Percentiles rank a stretch among this genome's conserved stretches.
Conservation (phyloP, 78 protist genomes). For the Emiliania huxleyi region DNA sequence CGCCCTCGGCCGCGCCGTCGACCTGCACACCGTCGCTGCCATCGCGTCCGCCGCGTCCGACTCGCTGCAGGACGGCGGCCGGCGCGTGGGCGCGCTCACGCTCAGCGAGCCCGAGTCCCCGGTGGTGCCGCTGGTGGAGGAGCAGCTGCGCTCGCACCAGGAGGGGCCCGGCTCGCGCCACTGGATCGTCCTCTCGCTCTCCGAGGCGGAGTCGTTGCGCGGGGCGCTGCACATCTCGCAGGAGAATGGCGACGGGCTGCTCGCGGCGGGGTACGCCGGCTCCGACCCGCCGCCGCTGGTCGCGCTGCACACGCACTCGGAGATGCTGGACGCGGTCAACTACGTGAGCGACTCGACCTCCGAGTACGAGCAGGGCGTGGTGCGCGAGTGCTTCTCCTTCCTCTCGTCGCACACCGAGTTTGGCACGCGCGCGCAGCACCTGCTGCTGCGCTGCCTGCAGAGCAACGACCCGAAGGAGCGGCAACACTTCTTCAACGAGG, state of each 20-base stretch:
- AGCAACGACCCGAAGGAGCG: background rate
- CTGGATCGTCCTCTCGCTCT: constrained; percentile 57
- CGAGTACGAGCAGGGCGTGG: background rate
- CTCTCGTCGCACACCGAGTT: background rate
- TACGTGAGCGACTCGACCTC: background rate
- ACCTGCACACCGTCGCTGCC: background rate
- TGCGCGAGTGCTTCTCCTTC: constrained; percentile 1
- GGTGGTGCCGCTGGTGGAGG: background rate
- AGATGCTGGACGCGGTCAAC: background rate
- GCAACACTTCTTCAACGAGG: constrained; percentile 20
- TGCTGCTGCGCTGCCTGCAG: constrained; percentile 50
- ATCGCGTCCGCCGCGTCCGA: background rate
- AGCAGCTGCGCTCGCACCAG: background rate
- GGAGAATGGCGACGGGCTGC: background rate
- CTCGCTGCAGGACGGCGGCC: background rate
- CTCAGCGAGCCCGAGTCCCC: background rate
- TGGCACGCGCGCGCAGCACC: background rate
- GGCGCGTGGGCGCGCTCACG: background rate
- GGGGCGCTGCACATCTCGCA: constrained; percentile 40
- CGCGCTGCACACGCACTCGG: background rate
- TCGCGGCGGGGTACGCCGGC: background rate
- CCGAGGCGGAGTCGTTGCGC: constrained; percentile 73
- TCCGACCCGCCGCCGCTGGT: background rate
- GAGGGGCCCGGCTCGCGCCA: background rate
- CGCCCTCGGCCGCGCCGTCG: background rate